Conservation (phyloP, 805 yeast species). For the Ogataea populi-albae region DNA sequence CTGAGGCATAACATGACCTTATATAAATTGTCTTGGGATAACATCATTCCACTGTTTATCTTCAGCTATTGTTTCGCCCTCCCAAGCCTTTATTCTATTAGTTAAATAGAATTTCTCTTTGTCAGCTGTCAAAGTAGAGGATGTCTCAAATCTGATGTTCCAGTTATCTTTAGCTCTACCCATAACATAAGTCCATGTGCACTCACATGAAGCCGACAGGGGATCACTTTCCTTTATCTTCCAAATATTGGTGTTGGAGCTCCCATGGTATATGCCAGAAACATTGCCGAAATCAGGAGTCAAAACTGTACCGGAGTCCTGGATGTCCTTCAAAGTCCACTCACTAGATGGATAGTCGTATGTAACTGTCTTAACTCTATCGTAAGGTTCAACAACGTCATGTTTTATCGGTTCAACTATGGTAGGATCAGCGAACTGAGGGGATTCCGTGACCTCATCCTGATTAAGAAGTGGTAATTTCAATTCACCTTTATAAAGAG, state of each 20-base stretch:
- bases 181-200: slow-evolving; percentile 40
- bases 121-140: slow-evolving; percentile 33
- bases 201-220: slow-evolving; percentile 37
- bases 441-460: slow-evolving; percentile 18
- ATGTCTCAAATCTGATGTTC: slow-evolving; percentile 35
- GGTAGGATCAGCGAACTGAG: slow-evolving; percentile 30
- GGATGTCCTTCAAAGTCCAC: slow-evolving; percentile 35
- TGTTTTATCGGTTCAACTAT: slow-evolving; percentile 30
- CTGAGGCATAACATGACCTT: slow-evolving; percentile 16
- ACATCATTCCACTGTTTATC: slow-evolving; percentile 35
- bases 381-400: slow-evolving; percentile 26
- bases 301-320: slow-evolving; percentile 35
- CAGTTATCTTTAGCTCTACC: slow-evolving; percentile 41
- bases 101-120: slow-evolving; percentile 32
- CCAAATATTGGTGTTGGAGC: slow-evolving; percentile 40
- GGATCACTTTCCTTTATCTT: slow-evolving; percentile 37
- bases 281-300: slow-evolving; percentile 32
- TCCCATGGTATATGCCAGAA: slow-evolving; percentile 40
- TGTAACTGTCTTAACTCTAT: slow-evolving; percentile 25
- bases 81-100: slow-evolving; percentile 35
- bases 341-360: slow-evolving; percentile 35
- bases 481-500: slow-evolving; percentile 32
- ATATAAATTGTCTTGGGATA: slow-evolving; percentile 34
- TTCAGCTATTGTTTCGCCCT: slow-evolving; percentile 30
- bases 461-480: slow-evolving; percentile 30